Conservation (phyloP, 345 rosid species). For the Gossypium longicalyx region DNA sequence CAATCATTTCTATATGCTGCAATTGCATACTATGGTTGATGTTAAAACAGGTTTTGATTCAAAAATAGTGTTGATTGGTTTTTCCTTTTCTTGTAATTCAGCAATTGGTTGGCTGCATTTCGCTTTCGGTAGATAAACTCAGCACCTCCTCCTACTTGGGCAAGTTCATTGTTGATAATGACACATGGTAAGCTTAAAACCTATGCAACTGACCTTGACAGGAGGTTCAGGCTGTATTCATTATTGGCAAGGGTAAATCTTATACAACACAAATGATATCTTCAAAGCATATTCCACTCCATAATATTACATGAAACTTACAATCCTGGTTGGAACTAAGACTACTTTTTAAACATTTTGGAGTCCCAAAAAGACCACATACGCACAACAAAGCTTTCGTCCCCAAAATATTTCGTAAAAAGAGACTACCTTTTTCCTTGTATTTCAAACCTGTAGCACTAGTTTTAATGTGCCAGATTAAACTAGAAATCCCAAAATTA, state of each 20-base stretch:
- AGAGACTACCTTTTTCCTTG: neutral
- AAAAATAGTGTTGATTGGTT: too few relatives aligned
- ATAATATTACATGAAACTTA: neutral
- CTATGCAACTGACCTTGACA: neutral
- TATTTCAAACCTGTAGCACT: neutral
- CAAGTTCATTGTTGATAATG: too few relatives aligned
- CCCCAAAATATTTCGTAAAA: neutral
- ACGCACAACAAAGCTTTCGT: neutral
- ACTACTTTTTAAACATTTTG: neutral
- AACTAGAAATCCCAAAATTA: neutral
- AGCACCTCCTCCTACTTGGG: too few relatives aligned
- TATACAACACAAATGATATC: neutral
- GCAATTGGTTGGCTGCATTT: too few relatives aligned
- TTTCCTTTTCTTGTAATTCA: too few relatives aligned
- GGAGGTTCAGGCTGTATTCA: neutral
- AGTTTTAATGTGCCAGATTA: neutral
- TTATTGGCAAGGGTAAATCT: neutral
- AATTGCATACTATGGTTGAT: too few relatives aligned
- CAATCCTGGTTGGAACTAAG: neutral
- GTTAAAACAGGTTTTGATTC: too few relatives aligned
- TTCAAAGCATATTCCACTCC: neutral
- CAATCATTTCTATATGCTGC: conserved; percentile 14
- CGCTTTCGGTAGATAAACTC: too few relatives aligned
- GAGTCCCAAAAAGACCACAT: neutral
- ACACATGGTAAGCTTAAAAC: neutral